Evolutionary conservation across 208 protist genomes (phyloP).

Genomic region (Porcisia hertigi): DNA sequence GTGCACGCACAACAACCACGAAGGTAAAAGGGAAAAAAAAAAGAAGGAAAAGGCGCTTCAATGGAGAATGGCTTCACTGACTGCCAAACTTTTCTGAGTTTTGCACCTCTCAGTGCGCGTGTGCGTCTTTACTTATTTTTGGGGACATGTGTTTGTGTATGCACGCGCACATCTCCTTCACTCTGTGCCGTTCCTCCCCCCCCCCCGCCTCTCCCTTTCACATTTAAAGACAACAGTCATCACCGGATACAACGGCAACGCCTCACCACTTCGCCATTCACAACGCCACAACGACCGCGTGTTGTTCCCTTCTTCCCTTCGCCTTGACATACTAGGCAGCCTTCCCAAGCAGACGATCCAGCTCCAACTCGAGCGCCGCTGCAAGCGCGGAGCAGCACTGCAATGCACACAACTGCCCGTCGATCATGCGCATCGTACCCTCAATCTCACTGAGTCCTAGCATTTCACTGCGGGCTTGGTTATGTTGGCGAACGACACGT

Average conservation of each 20-base stretch:
- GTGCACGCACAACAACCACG: background rate
- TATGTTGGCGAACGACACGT: slow-evolving; percentile 61
- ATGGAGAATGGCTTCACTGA: too few species aligned
- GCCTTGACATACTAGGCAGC: background rate
- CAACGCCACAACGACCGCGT: background rate
- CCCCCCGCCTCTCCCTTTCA: background rate
- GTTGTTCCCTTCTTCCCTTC: background rate
- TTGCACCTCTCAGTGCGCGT: background rate
- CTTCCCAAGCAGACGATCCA: slow-evolving; percentile 63
- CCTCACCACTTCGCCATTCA: background rate
- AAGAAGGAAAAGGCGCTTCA: background rate
- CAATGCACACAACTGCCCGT: slow-evolving; percentile 66
- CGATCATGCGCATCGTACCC: slow-evolving; percentile 53
- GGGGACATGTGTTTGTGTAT: background rate
- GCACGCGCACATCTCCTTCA: background rate
- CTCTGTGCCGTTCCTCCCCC: background rate
- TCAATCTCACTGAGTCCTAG: slow-evolving; percentile 49
- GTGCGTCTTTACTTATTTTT: background rate
- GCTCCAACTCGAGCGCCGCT: slow-evolving; percentile 56
- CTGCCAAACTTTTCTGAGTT: too few species aligned
- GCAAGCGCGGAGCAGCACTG: slow-evolving; percentile 50
- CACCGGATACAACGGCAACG: too few species aligned
- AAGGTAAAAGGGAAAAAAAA: background rate
- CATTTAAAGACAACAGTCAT: background rate
- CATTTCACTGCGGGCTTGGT: slow-evolving; percentile 40